Evolutionary conservation across 495 filamentous ascomycete genomes (phyloP), one percentile per base, ranked within the genome.

Genomic region (Penicillium salamii): DNA sequence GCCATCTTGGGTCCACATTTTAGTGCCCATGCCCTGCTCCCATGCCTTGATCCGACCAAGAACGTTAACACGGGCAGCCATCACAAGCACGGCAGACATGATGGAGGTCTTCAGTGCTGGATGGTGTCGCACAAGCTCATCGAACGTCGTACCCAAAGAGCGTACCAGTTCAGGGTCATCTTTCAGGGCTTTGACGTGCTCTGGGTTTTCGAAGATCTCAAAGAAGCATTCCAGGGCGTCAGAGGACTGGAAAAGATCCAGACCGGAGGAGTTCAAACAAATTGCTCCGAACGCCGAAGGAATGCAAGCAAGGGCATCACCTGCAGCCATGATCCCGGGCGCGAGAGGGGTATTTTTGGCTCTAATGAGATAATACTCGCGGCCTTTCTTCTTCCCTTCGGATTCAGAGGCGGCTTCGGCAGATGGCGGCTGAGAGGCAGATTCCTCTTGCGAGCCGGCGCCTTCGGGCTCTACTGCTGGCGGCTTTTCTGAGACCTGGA

Each of bases 111-210:
- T 90, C 37, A 99, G 72, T 9, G 77, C 75, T 0, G 93, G 95
- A 63, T 99, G 95, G 60, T 99, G 93, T 15, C 93, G 84, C 23
- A 92, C 86, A 48, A 99, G 77, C 62, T 99, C 93, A 63, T 99
- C 95, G 61, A 99, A 95, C 11, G 87, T 86, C 5, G 77, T 80
- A 17, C 95, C 93, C 33, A 97, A 73, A 0, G 65, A 66, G 29
- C 72, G 70, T 35, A 75, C 65, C 31, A 76, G 52, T 33, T 77
- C 76, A 5, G 79, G 73, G 46, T 96, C 91, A 31, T 78, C 68
- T 38, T 84, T 79, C 77, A 97, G 75, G 52, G 80, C 83, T 55
- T 88, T 90, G 36, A 97, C 83, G 67, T 99, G 95, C 3, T 84
- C 83, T 5, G 90, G 84, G 53, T 87, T 96, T 67, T 96, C 89